Conservation (phyloP, 2,329 filamentous ascomycete genomes). For the Lasiodiplodia sp. region DNA sequence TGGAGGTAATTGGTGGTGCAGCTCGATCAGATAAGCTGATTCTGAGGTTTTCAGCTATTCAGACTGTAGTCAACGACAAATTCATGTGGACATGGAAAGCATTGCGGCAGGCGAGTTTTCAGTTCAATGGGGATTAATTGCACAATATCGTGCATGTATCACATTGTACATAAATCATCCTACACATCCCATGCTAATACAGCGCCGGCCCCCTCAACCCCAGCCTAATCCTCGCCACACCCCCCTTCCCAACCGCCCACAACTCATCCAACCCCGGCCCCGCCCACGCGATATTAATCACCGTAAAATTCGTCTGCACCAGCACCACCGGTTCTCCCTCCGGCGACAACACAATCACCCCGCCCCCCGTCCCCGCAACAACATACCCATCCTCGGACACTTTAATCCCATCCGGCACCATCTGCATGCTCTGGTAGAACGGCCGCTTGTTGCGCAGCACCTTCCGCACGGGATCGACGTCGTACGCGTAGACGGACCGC, state of each 20-base stretch:
- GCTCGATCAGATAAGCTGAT: no score
- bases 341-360: not conserved
- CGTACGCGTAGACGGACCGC: slow-evolving; percentile 4
- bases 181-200: not conserved
- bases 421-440: not conserved
- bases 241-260: slow-evolving; percentile 1
- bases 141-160: not conserved
- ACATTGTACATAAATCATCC: no score
- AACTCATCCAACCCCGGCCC: not conserved
- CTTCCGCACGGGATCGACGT: not conserved
- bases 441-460: not conserved
- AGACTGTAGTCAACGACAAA: no score
- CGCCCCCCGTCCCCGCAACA: not conserved
- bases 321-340: not conserved
- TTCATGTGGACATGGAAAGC: no score
- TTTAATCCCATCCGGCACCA: slow-evolving; percentile 1
- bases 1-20: no score
- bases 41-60: no score
- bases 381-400: not conserved
- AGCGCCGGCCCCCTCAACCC: not conserved
- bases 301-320: slow-evolving; percentile 14
- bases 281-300: not conserved
- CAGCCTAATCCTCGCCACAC: slow-evolving; percentile 3
- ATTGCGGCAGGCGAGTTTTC: no score
- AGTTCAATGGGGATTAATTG: not conserved